These are phyloP conservation scores for Capsicum pubescens DNA, from an alignment of 257 asterid species.

Conservation along the genomic window DNA sequence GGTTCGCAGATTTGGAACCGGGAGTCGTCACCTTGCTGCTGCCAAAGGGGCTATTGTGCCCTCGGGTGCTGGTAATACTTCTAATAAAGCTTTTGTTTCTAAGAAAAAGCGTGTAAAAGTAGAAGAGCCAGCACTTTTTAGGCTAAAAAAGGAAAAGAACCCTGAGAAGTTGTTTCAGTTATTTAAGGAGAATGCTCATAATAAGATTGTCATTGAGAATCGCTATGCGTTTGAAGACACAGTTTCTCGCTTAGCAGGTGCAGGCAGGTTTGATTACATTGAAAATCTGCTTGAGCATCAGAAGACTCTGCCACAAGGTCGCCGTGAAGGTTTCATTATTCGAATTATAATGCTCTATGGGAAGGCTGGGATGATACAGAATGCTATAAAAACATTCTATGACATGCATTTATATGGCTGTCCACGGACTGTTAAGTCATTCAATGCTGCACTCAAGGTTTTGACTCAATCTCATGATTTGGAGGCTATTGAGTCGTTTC, in stretches of 20 bases:
- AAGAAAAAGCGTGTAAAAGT: constrained; percentile 36
- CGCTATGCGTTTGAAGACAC: constrained; percentile 78
- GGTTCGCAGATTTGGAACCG: constrained; percentile 73
- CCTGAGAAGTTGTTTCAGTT: constrained; percentile 69
- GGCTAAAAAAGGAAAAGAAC: constrained; percentile 73
- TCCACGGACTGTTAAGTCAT: constrained; percentile 71
- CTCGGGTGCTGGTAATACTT: constrained; percentile 31
- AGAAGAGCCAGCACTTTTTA: constrained; percentile 71
- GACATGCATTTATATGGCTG: constrained; percentile 81
- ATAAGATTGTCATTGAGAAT: constrained; percentile 70
- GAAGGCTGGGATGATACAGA: constrained; percentile 67
- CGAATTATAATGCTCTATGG: constrained; percentile 81
- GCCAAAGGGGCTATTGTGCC: background rate
- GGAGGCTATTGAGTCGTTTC: constrained; percentile 56
- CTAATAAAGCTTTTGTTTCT: constrained; percentile 29
- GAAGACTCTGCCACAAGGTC: constrained; percentile 82
- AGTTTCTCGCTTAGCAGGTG: constrained; percentile 78
- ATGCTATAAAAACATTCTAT: constrained; percentile 68
- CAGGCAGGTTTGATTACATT: constrained; percentile 69
- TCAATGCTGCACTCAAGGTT: constrained; percentile 78
- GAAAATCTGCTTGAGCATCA: constrained; percentile 82
- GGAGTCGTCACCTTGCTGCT: constrained; percentile 39
- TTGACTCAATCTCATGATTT: constrained; percentile 64
- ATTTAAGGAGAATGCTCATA: constrained; percentile 76
- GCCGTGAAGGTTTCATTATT: constrained; percentile 81